A percentile compares a stretch with the other conserved stretches of the same genome.
phyloP scores from a whole-genome alignment of 352 stramenopile species.

The Thalassiosira hispida region DNA sequence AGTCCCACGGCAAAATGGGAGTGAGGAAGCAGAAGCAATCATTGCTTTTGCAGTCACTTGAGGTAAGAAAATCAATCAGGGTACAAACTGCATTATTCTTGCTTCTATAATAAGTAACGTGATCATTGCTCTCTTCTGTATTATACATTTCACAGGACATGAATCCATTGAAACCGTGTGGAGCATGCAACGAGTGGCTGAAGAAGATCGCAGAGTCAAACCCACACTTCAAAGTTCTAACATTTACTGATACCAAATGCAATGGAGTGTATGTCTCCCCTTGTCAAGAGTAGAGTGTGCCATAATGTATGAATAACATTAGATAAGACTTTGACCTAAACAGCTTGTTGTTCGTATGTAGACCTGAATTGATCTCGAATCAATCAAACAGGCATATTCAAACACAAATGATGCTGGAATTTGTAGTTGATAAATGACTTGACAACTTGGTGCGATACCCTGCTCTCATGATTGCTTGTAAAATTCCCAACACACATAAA shows the following conservation, averaged over 20 bases:
- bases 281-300: constrained; percentile 67
- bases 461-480: too few species aligned
- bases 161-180: constrained; percentile 97
- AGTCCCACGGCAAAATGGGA: constrained; percentile 31
- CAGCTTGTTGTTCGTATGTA: too few species aligned
- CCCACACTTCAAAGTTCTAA: constrained; percentile 95
- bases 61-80: constrained; percentile 46
- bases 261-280: constrained; percentile 89
- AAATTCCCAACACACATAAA: too few species aligned
- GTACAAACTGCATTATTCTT: not conserved
- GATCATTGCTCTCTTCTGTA: not conserved
- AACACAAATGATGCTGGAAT: too few species aligned
- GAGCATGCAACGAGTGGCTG: constrained; percentile 98
- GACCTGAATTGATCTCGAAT: too few species aligned
- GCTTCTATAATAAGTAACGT: not conserved
- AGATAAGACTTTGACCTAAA: not conserved
- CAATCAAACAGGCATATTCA: too few species aligned
- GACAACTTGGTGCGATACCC: too few species aligned
- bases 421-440: too few species aligned
- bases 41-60: constrained; percentile 43
- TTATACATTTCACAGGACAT: constrained; percentile 76
- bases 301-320: not conserved
- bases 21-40: constrained; percentile 47
- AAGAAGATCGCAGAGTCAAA: constrained; percentile 99
- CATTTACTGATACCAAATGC: constrained; percentile 94